These are phyloP conservation scores for Fraxinus baroniana DNA, from an alignment of 305 asterid species.

Conservation along the genomic window DNA sequence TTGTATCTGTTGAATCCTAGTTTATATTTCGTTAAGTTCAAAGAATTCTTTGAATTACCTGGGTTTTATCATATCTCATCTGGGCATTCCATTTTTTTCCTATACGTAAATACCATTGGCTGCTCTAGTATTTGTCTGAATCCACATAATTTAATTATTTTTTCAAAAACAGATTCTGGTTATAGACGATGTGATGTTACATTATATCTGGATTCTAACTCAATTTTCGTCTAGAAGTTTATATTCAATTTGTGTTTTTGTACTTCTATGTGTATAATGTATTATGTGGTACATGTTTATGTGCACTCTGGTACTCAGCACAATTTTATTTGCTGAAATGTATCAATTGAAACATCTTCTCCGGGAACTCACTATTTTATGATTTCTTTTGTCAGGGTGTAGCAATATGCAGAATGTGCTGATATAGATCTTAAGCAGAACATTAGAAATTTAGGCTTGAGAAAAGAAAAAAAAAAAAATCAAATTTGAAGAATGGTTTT, in stretches of 20 bases:
- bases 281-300: not conserved
- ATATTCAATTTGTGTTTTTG: not conserved
- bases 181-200: not conserved
- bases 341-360: not conserved
- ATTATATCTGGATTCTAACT: constrained; percentile 2
- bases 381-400: constrained; percentile 36
- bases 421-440: constrained; percentile 37
- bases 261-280: not conserved
- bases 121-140: not conserved
- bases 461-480: constrained; percentile 4
- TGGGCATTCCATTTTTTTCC: not conserved
- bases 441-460: not conserved
- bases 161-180: not conserved
- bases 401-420: constrained; percentile 23
- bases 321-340: not conserved
- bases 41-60: not conserved
- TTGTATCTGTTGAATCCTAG: not conserved
- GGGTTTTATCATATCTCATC: constrained; percentile 20
- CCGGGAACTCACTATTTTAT: not conserved
- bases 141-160: constrained; percentile 2
- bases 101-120: not conserved
- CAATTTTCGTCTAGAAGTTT: constrained; percentile 5
- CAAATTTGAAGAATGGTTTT: constrained; percentile 48
- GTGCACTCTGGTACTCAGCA: not conserved
- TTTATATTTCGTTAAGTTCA: not conserved